phyloP scores from a whole-genome alignment of 169 alveolate species.

The Theileria orientalis region DNA sequence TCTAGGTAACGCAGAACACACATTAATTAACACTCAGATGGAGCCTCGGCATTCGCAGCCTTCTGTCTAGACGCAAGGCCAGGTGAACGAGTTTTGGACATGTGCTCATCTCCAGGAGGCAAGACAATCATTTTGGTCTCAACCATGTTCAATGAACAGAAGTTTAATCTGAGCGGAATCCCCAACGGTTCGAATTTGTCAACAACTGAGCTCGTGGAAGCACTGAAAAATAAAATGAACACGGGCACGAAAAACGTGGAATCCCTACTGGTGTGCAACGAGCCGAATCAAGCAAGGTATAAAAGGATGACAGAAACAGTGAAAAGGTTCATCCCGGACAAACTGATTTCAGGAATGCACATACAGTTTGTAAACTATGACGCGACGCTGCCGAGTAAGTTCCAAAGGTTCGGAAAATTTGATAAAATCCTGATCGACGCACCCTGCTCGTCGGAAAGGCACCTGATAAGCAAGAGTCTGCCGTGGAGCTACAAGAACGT shows the following conservation, averaged over 20 bases:
- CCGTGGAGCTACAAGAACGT: slow-evolving; percentile 68
- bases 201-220: slow-evolving; percentile 42
- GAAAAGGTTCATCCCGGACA: slow-evolving; percentile 56
- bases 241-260: slow-evolving; percentile 12
- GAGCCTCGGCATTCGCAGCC: slow-evolving; percentile 60
- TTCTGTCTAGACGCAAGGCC: slow-evolving; percentile 55
- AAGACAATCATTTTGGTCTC: slow-evolving; percentile 75
- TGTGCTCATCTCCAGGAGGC: slow-evolving; percentile 88
- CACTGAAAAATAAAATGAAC: slow-evolving; percentile 26
- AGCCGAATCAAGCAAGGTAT: slow-evolving; percentile 53
- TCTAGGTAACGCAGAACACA: slow-evolving; percentile 2
- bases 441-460: slow-evolving; percentile 78
- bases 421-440: slow-evolving; percentile 76
- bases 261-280: slow-evolving; percentile 68
- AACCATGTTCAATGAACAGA: slow-evolving; percentile 35
- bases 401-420: slow-evolving; percentile 63
- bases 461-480: slow-evolving; percentile 37
- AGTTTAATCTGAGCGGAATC: slow-evolving; percentile 44
- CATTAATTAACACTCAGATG: slow-evolving; percentile 8
- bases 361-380: slow-evolving; percentile 62
- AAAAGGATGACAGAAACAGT: slow-evolving; percentile 64
- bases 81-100: slow-evolving; percentile 75
- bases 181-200: slow-evolving; percentile 26
- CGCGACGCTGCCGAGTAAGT: slow-evolving; percentile 48
- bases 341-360: slow-evolving; percentile 48